phyloP scores from a whole-genome alignment of 2,329 filamentous ascomycete species.

The Ascochyta fabae region DNA sequence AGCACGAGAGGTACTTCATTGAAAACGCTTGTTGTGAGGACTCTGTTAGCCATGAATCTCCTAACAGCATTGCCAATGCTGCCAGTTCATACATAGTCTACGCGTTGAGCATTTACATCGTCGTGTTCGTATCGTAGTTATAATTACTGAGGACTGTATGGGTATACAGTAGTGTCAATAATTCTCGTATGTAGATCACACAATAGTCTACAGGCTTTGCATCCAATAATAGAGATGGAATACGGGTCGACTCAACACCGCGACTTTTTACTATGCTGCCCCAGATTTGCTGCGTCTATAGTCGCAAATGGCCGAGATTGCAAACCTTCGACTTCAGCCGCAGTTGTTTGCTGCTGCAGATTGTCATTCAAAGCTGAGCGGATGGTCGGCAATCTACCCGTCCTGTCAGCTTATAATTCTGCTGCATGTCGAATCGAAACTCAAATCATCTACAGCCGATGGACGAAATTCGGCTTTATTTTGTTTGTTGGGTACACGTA shows the following conservation, averaged over 20 bases:
- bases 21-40: too few species aligned
- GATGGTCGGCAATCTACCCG: not conserved
- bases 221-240: constrained; percentile 2
- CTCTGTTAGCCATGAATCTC: too few species aligned
- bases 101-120: too few species aligned
- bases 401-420: constrained; percentile 2
- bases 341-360: not conserved
- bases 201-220: not conserved
- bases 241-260: not conserved
- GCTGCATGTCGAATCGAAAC: not conserved
- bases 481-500: not conserved
- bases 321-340: constrained; percentile 5
- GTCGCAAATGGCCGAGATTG: constrained; percentile 1
- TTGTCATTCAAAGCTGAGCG: not conserved
- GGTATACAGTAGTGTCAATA: not conserved
- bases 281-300: constrained; percentile 4
- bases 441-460: not conserved
- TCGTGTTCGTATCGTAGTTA: too few species aligned
- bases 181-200: constrained; percentile 3
- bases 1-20: too few species aligned
- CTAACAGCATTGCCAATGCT: too few species aligned
- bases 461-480: constrained; percentile 4
- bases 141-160: not conserved
- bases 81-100: too few species aligned
- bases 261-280: constrained; percentile 1